Base-by-base conservation (phyloP, 148 eudicot species). In the Polygonum maritimum region DNA sequence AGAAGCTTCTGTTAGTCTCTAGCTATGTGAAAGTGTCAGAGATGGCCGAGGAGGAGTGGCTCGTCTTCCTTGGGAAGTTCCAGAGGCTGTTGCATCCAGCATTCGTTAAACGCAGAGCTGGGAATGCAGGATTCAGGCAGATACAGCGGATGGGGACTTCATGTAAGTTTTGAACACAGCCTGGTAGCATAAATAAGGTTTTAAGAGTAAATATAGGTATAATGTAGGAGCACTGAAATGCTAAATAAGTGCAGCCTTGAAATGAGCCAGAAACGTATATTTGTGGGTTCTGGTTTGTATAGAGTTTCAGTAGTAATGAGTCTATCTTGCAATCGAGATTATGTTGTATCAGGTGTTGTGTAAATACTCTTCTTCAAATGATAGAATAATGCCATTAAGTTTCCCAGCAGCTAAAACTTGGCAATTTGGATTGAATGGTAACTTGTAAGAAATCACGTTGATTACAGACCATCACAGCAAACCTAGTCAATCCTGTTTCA, bases 31-130 rank as follows among this genome's bases (percentile, higher is more conserved):
- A 79, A 69, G 22, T 83, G n/a, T 81, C 78, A 54, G 86, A 86
- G 57, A 83, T 86, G 86, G 62, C 62, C 7, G 88, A 81, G 40
- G 85, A 83, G 16, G 86, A 86, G 38, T 86, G 88, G 88, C 3
- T 4, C 35, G 39, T 26, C 19, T 86, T 86, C 52, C 84, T 86
- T 10, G 81, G 76, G n/a, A 79, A 73, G 48, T 83, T 86, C 48
- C 84, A 86, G 77, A 76, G 80, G 77, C 83, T 86, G 49, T 60
- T 86, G 52, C 67, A 26, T 21, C 83, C 77, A 39, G 83, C 86
- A 41, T 79, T 86, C 19, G 73, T 36, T 39, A 76, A 78, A 38
- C 74, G 79, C 31, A 83, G 60, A 60, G 35, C 62, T 31, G 76
- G 18, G 69, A 75, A 38, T 15, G 44, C 26, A 13, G 75, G 78